Evolutionary conservation across 2,329 filamentous ascomycete genomes (phyloP).

Genomic region (Trichocomaceae sp.): DNA sequence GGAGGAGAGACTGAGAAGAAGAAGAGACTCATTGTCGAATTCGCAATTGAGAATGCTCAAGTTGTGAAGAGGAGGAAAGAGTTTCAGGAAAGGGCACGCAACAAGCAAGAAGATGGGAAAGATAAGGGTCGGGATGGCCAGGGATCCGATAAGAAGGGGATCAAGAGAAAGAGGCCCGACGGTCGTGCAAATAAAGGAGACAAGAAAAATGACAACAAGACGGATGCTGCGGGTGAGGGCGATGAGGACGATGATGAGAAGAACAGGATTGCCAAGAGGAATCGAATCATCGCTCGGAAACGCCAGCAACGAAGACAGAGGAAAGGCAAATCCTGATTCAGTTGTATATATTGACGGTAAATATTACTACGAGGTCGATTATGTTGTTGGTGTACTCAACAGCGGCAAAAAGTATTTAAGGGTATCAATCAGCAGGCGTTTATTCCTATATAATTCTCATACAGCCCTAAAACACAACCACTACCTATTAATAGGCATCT

Average conservation of each 20-base stretch:
- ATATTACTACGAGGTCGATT: background rate
- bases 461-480: background rate
- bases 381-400: background rate
- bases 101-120: constrained; percentile 12
- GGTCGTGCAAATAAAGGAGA: constrained; percentile 10
- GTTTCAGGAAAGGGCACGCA: constrained; percentile 25
- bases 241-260: constrained; percentile 21
- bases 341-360: background rate
- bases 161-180: constrained; percentile 34
- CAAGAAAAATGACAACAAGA: constrained; percentile 11
- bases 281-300: constrained; percentile 81
- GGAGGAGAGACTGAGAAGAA: constrained; percentile 59
- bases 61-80: constrained; percentile 69
- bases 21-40: constrained; percentile 88
- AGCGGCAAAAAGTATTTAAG: background rate
- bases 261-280: constrained; percentile 54
- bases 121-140: constrained; percentile 26
- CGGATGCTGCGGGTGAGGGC: constrained; percentile 24
- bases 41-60: constrained; percentile 95
- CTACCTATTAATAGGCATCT: background rate
- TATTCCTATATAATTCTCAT: background rate
- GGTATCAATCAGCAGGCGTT: background rate
- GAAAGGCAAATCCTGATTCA: constrained; percentile 43
- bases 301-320: constrained; percentile 62
- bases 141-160: constrained; percentile 11